Conservation (phyloP, 148 eudicot species). For the Selenicereus undatus region DNA sequence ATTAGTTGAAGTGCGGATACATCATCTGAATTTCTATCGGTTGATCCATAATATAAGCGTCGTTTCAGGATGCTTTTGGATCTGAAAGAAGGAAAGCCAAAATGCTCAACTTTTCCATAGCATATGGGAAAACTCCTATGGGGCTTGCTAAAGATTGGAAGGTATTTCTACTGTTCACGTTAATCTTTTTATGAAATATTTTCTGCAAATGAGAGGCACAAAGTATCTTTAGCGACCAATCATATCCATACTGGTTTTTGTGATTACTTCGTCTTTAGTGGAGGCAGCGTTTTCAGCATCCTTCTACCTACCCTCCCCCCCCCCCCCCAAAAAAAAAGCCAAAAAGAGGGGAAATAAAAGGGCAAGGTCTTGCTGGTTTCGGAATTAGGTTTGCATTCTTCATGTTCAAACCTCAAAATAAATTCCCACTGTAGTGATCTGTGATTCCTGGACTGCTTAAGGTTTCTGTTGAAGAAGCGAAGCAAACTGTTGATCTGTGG, state of each 20-base stretch:
- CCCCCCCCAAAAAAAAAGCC: neutral
- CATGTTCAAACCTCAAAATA: neutral
- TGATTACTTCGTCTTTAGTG: neutral
- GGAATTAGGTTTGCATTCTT: neutral
- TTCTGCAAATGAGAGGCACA: neutral
- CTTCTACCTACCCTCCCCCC: too few relatives aligned
- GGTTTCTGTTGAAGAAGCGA: constrained; percentile 92
- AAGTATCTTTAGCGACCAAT: neutral
- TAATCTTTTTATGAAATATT: neutral
- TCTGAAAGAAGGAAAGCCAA: constrained; percentile 99
- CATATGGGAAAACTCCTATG: constrained; percentile 85
- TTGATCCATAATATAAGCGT: neutral
- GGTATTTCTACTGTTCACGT: constrained; percentile 38
- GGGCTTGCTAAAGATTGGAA: constrained; percentile 99
- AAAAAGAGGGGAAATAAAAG: neutral
- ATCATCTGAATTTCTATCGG: neutral
- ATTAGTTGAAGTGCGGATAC: neutral
- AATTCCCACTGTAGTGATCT: neutral
- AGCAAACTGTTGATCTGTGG: constrained; percentile 87
- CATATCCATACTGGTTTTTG: neutral
- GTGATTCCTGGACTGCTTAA: constrained; percentile 18
- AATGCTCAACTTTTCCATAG: constrained; percentile 99
- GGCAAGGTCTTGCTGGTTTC: neutral
- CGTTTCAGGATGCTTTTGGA: constrained; percentile 81
- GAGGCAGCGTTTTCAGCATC: neutral